A percentile compares a stretch with the other conserved stretches of the same genome.
Evolutionary conservation across 2,329 filamentous ascomycete genomes (phyloP).

Genomic region (Alternaria sp.): DNA sequence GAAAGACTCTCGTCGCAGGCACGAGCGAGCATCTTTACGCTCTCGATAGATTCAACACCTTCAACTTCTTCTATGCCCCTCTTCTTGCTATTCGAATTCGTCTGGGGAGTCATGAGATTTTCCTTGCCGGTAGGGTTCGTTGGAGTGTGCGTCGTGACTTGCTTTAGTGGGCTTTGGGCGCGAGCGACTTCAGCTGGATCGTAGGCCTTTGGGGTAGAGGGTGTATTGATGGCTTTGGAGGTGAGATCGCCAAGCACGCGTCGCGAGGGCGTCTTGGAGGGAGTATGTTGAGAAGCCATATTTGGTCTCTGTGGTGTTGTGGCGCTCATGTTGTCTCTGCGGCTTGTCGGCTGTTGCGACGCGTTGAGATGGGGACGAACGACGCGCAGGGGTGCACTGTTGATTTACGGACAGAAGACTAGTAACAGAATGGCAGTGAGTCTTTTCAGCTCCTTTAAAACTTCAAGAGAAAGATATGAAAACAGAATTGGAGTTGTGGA

Average conservation of each 20-base stretch:
- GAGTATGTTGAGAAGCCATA: conserved; percentile 39
- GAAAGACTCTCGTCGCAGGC: conserved; percentile 29
- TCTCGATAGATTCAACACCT: conserved; percentile 36
- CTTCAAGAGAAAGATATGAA: background rate
- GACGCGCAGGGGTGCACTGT: conserved; percentile 13
- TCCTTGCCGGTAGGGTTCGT: conserved; percentile 38
- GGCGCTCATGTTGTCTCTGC: conserved; percentile 31
- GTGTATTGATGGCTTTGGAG: conserved; percentile 46
- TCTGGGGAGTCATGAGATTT: conserved; percentile 32
- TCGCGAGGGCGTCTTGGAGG: conserved; percentile 42
- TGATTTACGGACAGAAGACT: background rate
- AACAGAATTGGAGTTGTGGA: background rate
- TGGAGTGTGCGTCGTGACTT: conserved; percentile 38
- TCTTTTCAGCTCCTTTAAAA: conserved; percentile 2
- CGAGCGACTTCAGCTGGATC: conserved; percentile 35
- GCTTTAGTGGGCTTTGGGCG: conserved; percentile 48
- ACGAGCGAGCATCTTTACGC: conserved; percentile 38
- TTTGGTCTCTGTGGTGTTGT: conserved; percentile 32
- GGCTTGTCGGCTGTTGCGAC: conserved; percentile 24
- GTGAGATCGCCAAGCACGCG: conserved; percentile 49
- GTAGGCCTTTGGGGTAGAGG: conserved; percentile 34
- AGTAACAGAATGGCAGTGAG: conserved; percentile 13
- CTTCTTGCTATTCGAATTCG: conserved; percentile 43
- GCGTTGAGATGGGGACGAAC: conserved; percentile 30
- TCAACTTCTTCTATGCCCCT: conserved; percentile 50